phyloP scores from a whole-genome alignment of 2,329 filamentous ascomycete genomes.

The Parascedosporium putredinis region DNA sequence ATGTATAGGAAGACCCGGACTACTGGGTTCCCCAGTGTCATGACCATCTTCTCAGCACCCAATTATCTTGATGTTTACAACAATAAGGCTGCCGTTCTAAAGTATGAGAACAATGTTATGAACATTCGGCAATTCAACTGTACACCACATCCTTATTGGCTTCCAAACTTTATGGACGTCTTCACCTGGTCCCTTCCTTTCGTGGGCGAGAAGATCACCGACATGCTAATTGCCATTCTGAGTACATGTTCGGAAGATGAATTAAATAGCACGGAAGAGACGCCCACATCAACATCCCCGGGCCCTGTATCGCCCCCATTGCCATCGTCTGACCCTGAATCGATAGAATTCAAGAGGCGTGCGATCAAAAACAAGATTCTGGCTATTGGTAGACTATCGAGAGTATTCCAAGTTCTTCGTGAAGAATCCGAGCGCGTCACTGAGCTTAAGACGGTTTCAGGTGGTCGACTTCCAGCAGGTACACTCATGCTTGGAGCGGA shows the following conservation, averaged over 20 bases:
- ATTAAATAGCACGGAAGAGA: constrained; percentile 71
- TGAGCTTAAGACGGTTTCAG: constrained; percentile 92
- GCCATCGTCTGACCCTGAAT: constrained; percentile 60
- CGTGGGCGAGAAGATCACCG: constrained; percentile 97
- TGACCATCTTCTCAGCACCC: constrained; percentile 98
- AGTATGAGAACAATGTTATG: constrained; percentile 99
- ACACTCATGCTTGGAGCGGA: constrained; percentile 97
- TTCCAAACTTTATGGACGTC: constrained; percentile 99
- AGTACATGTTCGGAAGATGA: constrained; percentile 99
- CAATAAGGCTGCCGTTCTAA: constrained; percentile 97
- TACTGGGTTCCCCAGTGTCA: constrained; percentile 96
- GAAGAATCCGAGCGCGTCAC: constrained; percentile 96
- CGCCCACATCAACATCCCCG: constrained; percentile 57
- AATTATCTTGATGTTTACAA: constrained; percentile 99
- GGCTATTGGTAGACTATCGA: constrained; percentile 89
- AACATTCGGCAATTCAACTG: constrained; percentile 99
- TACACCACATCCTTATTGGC: constrained; percentile 97
- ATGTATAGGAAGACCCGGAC: constrained; percentile 99
- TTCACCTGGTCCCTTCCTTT: constrained; percentile 99
- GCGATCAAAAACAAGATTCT: constrained; percentile 99
- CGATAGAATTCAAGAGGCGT: constrained; percentile 84
- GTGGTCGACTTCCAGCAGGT: constrained; percentile 82
- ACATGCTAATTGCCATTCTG: constrained; percentile 97
- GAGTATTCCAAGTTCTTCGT: constrained; percentile 95
- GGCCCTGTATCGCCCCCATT: constrained; percentile 66